Percentiles rank a stretch among this genome's conserved stretches.
Evolutionary conservation across 768 basidiomycete species (phyloP).

Genomic region (Phaeolepiota aurea): DNA sequence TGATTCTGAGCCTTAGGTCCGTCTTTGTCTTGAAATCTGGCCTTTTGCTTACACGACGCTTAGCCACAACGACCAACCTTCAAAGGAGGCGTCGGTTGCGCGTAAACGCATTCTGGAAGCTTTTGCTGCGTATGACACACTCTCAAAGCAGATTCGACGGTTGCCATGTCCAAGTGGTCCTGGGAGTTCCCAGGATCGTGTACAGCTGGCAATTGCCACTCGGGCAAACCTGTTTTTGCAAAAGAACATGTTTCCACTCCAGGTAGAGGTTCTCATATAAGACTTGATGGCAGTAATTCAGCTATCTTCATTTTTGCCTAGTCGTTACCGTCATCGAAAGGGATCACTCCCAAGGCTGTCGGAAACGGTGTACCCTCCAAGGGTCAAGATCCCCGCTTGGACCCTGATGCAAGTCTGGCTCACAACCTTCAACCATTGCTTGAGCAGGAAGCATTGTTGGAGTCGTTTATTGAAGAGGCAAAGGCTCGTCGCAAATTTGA

Average conservation of each 20-base stretch:
- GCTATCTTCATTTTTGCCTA: conserved; percentile 1
- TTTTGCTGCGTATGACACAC: conserved; percentile 82
- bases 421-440: conserved; percentile 76
- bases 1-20: conserved; percentile 64
- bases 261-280: conserved; percentile 32
- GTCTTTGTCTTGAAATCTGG: conserved; percentile 6
- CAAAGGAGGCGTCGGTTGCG: conserved; percentile 56
- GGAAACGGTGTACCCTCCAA: conserved; percentile 3
- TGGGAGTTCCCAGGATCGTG: conserved; percentile 71
- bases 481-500: conserved; percentile 90
- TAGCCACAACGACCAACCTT: conserved; percentile 41
- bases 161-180: conserved; percentile 55
- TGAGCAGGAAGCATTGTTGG: conserved; percentile 89
- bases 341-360: neutral
- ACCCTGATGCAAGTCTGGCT: conserved; percentile 65
- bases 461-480: conserved; percentile 87
- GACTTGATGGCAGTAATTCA: neutral
- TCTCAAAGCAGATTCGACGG: conserved; percentile 77
- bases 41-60: neutral
- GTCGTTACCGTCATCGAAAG: neutral
- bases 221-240: conserved; percentile 77
- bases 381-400: conserved; percentile 21
- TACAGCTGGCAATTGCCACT: conserved; percentile 75
- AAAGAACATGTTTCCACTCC: conserved; percentile 84
- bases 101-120: conserved; percentile 80